Conservation (phyloP, 2,329 filamentous ascomycete genomes). For the Diaporthe australafricana region DNA sequence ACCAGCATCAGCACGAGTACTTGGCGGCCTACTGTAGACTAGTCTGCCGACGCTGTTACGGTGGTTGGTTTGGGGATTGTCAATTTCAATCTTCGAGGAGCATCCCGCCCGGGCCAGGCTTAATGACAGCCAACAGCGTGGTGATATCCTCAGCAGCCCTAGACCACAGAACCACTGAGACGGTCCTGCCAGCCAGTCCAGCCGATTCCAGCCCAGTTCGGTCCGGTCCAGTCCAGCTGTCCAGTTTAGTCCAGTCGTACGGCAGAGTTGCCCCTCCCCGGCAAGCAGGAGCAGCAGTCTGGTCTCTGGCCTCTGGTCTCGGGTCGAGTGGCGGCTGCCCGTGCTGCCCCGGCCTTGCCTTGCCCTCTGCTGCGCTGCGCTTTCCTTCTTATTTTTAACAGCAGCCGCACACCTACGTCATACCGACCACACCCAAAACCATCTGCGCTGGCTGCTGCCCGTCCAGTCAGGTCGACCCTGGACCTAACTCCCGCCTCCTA, state of each 20-base stretch:
- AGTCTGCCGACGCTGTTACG: background rate
- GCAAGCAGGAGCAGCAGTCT: background rate
- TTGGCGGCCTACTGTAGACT: slow-evolving; percentile 2
- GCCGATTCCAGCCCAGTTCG: too few relatives aligned
- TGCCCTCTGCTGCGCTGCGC: slow-evolving; percentile 2
- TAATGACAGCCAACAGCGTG: background rate
- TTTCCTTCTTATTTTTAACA: slow-evolving; percentile 29
- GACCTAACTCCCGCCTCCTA: slow-evolving; percentile 10
- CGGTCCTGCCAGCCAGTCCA: slow-evolving; percentile 1
- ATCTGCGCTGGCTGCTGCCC: slow-evolving; percentile 18
- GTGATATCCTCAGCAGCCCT: background rate
- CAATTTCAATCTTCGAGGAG: slow-evolving; percentile 1
- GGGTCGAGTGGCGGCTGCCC: slow-evolving; percentile 9
- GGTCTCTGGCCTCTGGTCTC: background rate
- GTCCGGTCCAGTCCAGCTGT: background rate
- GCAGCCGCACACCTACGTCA: slow-evolving; percentile 28
- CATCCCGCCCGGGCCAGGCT: slow-evolving; percentile 13
- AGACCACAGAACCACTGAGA: background rate
- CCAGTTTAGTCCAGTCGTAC: background rate
- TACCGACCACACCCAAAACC: slow-evolving; percentile 27
- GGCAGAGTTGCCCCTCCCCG: background rate
- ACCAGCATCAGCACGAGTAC: background rate
- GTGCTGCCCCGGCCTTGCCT: slow-evolving; percentile 8
- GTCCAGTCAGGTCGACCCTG: slow-evolving; percentile 19
- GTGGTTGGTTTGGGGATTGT: slow-evolving; percentile 13